Percentiles rank a stretch among this genome's conserved stretches.
Evolutionary conservation across 371 early-diverging fungal genomes (phyloP).

Genomic region (Mortierella sp.): DNA sequence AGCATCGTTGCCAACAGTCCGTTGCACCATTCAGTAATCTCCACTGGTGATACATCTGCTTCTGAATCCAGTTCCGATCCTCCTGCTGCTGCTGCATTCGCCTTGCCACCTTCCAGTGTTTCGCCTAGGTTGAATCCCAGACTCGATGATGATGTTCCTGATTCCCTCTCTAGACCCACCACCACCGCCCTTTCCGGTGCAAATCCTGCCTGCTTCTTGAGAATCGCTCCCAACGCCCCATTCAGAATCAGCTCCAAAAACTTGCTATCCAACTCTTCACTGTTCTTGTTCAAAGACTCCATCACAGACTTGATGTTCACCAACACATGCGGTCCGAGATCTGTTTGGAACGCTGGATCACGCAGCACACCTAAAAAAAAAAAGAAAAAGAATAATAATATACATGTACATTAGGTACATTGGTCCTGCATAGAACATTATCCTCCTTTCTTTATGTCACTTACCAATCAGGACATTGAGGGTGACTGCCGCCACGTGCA

Average conservation of each 20-base stretch:
- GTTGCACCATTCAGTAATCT: conserved; percentile 50
- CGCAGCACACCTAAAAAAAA: conserved; percentile 32
- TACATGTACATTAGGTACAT: background rate
- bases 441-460: too few relatives aligned
- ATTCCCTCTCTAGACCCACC: too few relatives aligned
- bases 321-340: conserved; percentile 39
- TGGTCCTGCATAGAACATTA: background rate
- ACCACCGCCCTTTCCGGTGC: conserved; percentile 29
- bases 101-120: background rate
- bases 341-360: conserved; percentile 43
- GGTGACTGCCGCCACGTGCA: conserved; percentile 46
- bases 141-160: background rate
- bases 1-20: conserved; percentile 50
- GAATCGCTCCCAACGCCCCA: conserved; percentile 30
- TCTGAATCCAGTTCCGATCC: conserved; percentile 24
- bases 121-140: conserved; percentile 24
- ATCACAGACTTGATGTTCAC: conserved; percentile 42
- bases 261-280: conserved; percentile 13
- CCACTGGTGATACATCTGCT: conserved; percentile 41
- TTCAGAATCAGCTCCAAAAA: conserved; percentile 42
- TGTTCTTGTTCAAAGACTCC: conserved; percentile 33
- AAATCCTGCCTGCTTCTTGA: conserved; percentile 38
- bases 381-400: background rate
- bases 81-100: too few relatives aligned
- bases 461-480: conserved; percentile 43